A percentile compares a stretch with the other conserved stretches of the same genome.
phyloP scores from a whole-genome alignment of 371 early-diverging fungal genomes.

The Parasitella parasitica region DNA sequence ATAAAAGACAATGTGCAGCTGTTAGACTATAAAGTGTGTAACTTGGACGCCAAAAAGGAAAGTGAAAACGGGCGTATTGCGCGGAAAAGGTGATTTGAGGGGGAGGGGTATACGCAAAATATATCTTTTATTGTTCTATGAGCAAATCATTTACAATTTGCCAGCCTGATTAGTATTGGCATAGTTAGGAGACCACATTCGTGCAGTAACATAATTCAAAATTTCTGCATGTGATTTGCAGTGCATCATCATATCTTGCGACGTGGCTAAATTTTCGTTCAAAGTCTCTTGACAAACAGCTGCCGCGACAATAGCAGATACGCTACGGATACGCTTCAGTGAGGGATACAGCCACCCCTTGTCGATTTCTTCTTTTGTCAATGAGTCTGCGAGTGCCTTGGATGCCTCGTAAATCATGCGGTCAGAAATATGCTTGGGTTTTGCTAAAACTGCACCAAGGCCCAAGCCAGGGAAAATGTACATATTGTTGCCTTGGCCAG shows the following conservation, averaged over 20 bases:
- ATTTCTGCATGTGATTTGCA: conserved; percentile 1
- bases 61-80: not conserved
- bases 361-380: conserved; percentile 66
- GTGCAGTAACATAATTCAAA: conserved; percentile 13
- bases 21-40: too few species aligned
- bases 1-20: too few species aligned
- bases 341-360: conserved; percentile 80
- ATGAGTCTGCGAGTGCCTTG: conserved; percentile 75
- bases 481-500: conserved; percentile 95
- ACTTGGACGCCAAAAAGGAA: not conserved
- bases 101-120: not conserved
- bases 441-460: conserved; percentile 75
- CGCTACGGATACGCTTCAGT: conserved; percentile 81
- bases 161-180: not conserved
- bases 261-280: conserved; percentile 50
- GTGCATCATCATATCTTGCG: not conserved
- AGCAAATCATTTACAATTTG: not conserved
- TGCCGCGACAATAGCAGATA: conserved; percentile 74
- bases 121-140: too few species aligned
- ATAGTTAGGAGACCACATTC: conserved; percentile 25
- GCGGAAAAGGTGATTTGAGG: not conserved
- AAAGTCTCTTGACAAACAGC: conserved; percentile 70
- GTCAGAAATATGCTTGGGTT: conserved; percentile 70
- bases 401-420: conserved; percentile 80
- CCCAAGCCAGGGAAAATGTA: conserved; percentile 94